These are phyloP conservation scores for Candida qinlingensis DNA, from an alignment of 805 yeast species.

Conservation along the genomic window DNA sequence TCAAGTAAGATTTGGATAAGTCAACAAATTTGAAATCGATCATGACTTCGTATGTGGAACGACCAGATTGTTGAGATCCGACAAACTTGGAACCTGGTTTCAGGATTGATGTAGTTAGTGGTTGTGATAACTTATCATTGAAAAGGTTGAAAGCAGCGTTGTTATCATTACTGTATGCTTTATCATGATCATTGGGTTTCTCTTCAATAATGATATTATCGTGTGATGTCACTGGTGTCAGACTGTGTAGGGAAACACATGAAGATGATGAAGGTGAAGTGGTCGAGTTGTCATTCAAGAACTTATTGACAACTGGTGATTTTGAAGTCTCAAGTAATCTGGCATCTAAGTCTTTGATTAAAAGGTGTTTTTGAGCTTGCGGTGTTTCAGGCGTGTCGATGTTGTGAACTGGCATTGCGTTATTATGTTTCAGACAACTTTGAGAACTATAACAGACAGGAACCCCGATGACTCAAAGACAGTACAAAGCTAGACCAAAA, in stretches of 20 bases:
- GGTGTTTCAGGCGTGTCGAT: neutral
- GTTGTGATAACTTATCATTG: slow-evolving; percentile 9
- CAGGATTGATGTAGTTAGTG: slow-evolving; percentile 36
- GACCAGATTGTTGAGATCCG: slow-evolving; percentile 70
- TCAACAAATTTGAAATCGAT: slow-evolving; percentile 72
- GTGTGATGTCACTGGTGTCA: neutral
- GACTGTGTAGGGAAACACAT: neutral
- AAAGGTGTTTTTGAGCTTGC: neutral
- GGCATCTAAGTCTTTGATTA: neutral
- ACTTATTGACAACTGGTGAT: neutral
- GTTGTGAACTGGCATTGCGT: neutral
- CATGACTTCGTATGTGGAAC: slow-evolving; percentile 56
- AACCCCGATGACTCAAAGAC: too few species aligned
- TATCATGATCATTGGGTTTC: neutral
- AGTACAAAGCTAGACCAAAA: too few species aligned
- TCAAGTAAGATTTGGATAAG: slow-evolving; percentile 38
- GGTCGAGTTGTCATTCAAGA: neutral
- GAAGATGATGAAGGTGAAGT: neutral
- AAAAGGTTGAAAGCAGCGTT: slow-evolving; percentile 3
- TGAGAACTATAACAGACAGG: too few species aligned
- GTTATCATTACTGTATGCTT: too few species aligned
- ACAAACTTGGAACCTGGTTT: slow-evolving; percentile 56
- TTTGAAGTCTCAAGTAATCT: too few species aligned
- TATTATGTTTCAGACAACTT: too few species aligned
- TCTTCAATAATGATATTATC: neutral